Percentiles rank a stretch among this genome's conserved stretches.
phyloP scores from a whole-genome alignment of 129 eudicot species.

The Glebionis coronaria region DNA sequence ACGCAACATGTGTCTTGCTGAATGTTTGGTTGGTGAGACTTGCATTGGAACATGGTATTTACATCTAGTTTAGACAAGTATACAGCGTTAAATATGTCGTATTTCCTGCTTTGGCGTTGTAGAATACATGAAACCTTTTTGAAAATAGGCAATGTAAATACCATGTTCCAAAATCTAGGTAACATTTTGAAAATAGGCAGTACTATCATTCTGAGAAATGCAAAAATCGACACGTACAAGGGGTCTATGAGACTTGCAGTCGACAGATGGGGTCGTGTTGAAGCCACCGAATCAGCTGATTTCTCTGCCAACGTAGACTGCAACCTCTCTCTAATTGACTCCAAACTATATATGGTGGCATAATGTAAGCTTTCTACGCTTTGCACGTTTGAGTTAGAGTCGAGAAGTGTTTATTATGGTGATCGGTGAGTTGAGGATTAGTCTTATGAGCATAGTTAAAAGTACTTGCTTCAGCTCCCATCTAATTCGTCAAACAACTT shows the following conservation, averaged over 20 bases:
- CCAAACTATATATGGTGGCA: slow-evolving; percentile 3
- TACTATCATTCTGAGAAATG: slow-evolving; percentile 50
- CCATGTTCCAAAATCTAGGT: neutral
- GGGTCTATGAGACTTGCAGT: slow-evolving; percentile 81
- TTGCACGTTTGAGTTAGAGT: slow-evolving; percentile 12
- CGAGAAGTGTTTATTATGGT: slow-evolving; percentile 7
- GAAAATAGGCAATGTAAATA: neutral
- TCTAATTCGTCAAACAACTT: too few relatives aligned
- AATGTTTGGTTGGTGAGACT: slow-evolving; percentile 73
- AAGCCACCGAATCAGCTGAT: slow-evolving; percentile 44
- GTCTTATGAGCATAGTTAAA: slow-evolving; percentile 25
- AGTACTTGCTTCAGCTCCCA: slow-evolving; percentile 25
- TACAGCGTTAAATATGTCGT: neutral
- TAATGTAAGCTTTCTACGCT: slow-evolving; percentile 18
- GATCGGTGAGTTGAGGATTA: slow-evolving; percentile 23
- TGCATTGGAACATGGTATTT: too few relatives aligned
- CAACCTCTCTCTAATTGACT: slow-evolving; percentile 54
- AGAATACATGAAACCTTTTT: too few relatives aligned
- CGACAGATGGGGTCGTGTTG: slow-evolving; percentile 69
- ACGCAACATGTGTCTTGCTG: slow-evolving; percentile 68
- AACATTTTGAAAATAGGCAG: slow-evolving; percentile 31
- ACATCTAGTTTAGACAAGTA: too few relatives aligned
- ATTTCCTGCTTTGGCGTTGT: neutral
- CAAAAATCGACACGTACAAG: slow-evolving; percentile 61
- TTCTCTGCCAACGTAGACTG: slow-evolving; percentile 57